Evolutionary conservation across 805 yeast genomes (phyloP).

Genomic region (Aciculoconidium aculeatum): DNA sequence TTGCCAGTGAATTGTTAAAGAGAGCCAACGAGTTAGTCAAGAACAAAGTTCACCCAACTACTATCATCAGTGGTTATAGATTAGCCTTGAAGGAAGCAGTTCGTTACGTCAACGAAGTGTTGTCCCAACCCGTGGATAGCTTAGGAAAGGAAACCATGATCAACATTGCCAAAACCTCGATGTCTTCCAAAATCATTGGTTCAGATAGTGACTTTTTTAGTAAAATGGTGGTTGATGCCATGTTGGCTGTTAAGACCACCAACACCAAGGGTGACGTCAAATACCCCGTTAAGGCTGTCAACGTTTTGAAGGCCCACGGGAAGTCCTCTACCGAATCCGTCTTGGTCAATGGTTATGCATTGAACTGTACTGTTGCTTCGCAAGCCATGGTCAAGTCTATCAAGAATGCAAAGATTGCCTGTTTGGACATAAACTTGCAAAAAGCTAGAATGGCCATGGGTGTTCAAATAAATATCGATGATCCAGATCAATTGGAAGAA

Average conservation of each 20-base stretch:
- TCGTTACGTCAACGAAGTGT: slow-evolving; percentile 76
- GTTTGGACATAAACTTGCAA: slow-evolving; percentile 87
- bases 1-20: slow-evolving; percentile 87
- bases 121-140: slow-evolving; percentile 72
- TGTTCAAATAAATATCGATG: slow-evolving; percentile 92
- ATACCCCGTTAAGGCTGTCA: slow-evolving; percentile 96
- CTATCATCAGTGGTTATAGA: slow-evolving; percentile 94
- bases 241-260: slow-evolving; percentile 88
- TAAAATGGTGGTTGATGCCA: slow-evolving; percentile 88
- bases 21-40: slow-evolving; percentile 92
- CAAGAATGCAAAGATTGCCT: slow-evolving; percentile 72
- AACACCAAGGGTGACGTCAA: slow-evolving; percentile 82
- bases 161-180: slow-evolving; percentile 92
- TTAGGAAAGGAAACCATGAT: slow-evolving; percentile 80
- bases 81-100: slow-evolving; percentile 89
- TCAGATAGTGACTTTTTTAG: slow-evolving; percentile 88
- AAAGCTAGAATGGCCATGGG: slow-evolving; percentile 98
- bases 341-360: slow-evolving; percentile 88
- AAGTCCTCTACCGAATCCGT: slow-evolving; percentile 84
- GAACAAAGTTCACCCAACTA: slow-evolving; percentile 94
- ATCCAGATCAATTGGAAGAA: slow-evolving; percentile 94
- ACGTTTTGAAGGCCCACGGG: slow-evolving; percentile 94
- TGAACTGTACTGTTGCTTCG: slow-evolving; percentile 94
- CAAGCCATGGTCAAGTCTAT: slow-evolving; percentile 88
- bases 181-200: slow-evolving; percentile 96